Conservation (phyloP, 331 rosid species). For the Stylosanthes scabra region DNA sequence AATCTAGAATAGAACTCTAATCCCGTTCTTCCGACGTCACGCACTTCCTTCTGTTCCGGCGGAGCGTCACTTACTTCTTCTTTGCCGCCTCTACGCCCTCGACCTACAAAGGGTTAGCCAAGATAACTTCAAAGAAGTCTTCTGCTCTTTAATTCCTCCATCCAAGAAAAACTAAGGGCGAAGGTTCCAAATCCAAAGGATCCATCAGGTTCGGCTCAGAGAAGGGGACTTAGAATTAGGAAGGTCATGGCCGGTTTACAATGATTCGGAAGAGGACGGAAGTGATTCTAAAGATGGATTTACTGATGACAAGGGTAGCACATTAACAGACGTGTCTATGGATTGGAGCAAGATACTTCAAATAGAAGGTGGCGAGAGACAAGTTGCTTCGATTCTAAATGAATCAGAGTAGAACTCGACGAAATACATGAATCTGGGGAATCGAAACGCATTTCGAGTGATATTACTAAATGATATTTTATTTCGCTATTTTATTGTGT, state of each 20-base stretch:
- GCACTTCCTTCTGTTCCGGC: too few species aligned
- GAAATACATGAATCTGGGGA: constrained; percentile 46
- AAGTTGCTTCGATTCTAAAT: constrained; percentile 41
- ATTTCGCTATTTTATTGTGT: too few species aligned
- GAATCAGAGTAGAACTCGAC: constrained; percentile 43
- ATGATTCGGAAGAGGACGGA: constrained; percentile 40
- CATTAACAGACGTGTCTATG: constrained; percentile 36
- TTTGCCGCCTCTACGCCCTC: too few species aligned
- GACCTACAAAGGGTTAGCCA: constrained; percentile 54
- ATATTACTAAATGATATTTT: not conserved
- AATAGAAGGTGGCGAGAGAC: constrained; percentile 49
- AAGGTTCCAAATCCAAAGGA: constrained; percentile 53
- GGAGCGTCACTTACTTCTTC: too few species aligned
- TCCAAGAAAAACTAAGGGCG: constrained; percentile 69
- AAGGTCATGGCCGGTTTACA: constrained; percentile 37
- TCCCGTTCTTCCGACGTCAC: too few species aligned
- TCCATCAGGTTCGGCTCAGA: constrained; percentile 35
- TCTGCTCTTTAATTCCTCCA: constrained; percentile 65
- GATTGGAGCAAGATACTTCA: constrained; percentile 54
- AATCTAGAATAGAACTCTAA: too few species aligned
- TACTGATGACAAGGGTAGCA: constrained; percentile 45
- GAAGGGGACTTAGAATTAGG: constrained; percentile 46
- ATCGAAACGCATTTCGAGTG: constrained; percentile 15
- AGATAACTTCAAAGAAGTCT: constrained; percentile 63
- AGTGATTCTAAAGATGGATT: constrained; percentile 35